phyloP scores from a whole-genome alignment of 257 asterid species.

The Sherardia arvensis region DNA sequence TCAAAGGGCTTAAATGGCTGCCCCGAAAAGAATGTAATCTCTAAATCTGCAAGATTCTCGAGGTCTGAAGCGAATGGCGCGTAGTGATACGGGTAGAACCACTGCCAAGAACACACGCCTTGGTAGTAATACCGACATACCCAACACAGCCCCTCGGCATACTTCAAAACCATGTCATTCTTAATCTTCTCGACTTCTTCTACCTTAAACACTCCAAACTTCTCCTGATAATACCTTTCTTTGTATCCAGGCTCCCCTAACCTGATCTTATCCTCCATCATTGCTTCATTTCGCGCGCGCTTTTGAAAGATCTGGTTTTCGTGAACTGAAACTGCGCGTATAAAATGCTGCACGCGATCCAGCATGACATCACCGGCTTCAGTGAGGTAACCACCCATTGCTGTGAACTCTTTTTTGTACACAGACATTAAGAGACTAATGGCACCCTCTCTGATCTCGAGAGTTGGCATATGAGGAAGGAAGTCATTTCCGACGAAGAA shows the following conservation, averaged over 20 bases:
- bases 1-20: constrained; percentile 93
- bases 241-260: constrained; percentile 96
- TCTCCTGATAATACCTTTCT: constrained; percentile 86
- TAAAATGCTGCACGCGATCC: constrained; percentile 77
- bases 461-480: constrained; percentile 98
- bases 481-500: constrained; percentile 96
- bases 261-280: constrained; percentile 74
- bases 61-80: constrained; percentile 99
- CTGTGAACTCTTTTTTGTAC: constrained; percentile 76
- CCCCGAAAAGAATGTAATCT: constrained; percentile 80
- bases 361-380: constrained; percentile 94
- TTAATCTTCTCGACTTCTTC: constrained; percentile 54
- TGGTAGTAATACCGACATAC: constrained; percentile 95
- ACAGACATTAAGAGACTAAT: constrained; percentile 74
- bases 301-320: constrained; percentile 82
- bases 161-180: constrained; percentile 70
- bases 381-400: constrained; percentile 97
- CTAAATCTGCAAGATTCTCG: constrained; percentile 62
- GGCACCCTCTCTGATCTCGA: constrained; percentile 99
- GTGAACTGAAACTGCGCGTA: constrained; percentile 74
- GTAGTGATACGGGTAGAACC: constrained; percentile 97
- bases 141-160: constrained; percentile 95
- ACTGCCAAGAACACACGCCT: constrained; percentile 98
- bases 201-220: constrained; percentile 53
- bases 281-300: constrained; percentile 68